Evolutionary conservation across 208 protist species (phyloP).

Genomic region (Acanthamoeba lenticulata): DNA sequence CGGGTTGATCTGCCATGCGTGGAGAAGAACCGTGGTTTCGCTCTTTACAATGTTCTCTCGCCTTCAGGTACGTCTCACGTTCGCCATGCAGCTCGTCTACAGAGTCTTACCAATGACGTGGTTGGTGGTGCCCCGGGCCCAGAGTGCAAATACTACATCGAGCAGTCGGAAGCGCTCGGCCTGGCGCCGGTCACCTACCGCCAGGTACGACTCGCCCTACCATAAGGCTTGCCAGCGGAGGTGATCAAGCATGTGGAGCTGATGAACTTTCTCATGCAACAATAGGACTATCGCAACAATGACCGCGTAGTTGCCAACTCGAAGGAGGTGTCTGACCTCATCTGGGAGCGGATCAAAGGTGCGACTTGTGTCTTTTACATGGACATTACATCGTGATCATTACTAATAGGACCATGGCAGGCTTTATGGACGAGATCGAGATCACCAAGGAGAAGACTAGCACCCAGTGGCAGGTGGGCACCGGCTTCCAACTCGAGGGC

Average conservation of each 20-base stretch:
- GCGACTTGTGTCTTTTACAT: not conserved
- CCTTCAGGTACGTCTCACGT: not conserved
- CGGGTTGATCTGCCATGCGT: not conserved
- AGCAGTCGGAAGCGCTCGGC: slow-evolving; percentile 34
- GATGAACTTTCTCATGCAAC: too few species aligned
- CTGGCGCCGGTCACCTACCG: slow-evolving; percentile 15
- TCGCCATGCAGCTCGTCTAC: not conserved
- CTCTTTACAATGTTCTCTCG: slow-evolving; percentile 48
- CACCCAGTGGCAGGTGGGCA: slow-evolving; percentile 19
- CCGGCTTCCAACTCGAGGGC: slow-evolving; percentile 19
- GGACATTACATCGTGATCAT: not conserved
- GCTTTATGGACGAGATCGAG: slow-evolving; percentile 32
- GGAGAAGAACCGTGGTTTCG: slow-evolving; percentile 50
- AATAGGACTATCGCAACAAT: slow-evolving; percentile 20
- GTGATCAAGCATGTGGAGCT: not conserved
- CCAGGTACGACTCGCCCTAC: not conserved
- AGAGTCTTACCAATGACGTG: not conserved
- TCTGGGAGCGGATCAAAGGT: slow-evolving; percentile 46
- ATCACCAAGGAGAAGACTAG: not conserved
- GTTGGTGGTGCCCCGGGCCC: too few species aligned
- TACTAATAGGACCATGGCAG: not conserved
- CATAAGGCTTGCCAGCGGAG: not conserved
- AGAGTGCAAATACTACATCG: slow-evolving; percentile 56
- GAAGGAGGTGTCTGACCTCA: not conserved
- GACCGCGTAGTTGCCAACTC: slow-evolving; percentile 17